Base-by-base conservation (phyloP, 2,329 filamentous ascomycete species). In the Fusarium lateritium region DNA sequence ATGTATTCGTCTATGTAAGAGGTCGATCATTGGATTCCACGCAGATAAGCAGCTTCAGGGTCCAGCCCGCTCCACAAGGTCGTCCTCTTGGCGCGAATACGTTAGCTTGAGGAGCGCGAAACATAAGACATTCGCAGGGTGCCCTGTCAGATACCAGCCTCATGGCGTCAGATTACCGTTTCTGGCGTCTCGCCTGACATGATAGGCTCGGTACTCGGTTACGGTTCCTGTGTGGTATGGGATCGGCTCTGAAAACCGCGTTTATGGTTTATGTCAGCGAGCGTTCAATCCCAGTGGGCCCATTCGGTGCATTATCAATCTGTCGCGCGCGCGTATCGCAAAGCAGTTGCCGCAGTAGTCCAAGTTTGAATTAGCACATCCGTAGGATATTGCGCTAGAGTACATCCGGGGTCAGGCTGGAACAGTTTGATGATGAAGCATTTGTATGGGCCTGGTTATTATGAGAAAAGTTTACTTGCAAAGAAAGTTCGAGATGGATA, bases 301-400 rank as follows among this genome's bases (percentile, higher is more conserved):
- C 13, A 4, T 24, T 63, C 31, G 51, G 28, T 34, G n/a, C 44
- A 40, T 60, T 31, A 40, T 49, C n/a, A 8, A 49, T 49, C 28
- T 56, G 15, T 19, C 44, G 59, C 61, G 34, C 34, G 59, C 59
- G 61, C 38, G 61, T 50, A 63, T 63, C 63, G 58, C 34, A 26
- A 63, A 64, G 63, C 51, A 45, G 11, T 13, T 31, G 28, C 13
- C 10, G 28, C 28, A 10, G 28, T 31, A 31, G 28, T 5, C 28
- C 28, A 13, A 4, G 28, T 13, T 11, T 11, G 28, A 11, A 31
- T 31, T 31, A 31, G 28, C 28, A 36, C 15, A n/a, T 8, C 17
- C 34, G 34, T 36, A 15, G 15, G 34, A 31, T 31, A 31, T 31
- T 10, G 2, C 28, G 10, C 28, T 31, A 34, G n/a, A 15, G n/a